Base-by-base conservation (phyloP, 441 rosid genomes). In the Bruguiera hainesii region DNA sequence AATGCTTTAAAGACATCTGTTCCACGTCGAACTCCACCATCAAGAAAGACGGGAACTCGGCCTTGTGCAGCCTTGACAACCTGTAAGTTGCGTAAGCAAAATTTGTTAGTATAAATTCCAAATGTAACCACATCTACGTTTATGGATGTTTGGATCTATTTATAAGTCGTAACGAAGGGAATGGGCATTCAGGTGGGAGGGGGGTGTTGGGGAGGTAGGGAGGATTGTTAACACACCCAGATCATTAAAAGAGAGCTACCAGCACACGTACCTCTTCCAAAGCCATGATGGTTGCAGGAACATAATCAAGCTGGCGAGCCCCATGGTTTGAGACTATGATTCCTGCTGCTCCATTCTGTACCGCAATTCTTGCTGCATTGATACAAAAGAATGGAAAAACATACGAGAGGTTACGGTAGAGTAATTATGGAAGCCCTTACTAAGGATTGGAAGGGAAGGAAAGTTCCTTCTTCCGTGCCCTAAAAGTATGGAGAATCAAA, bases 1-100 rank as follows among this genome's bases (percentile, higher is more conserved):
- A 91, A 76, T 11, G 97, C 97, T 81, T 89, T 90, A 75, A 90
- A 90, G 66, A 90, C 89, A 76, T 90, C 93, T 0, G 91, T 90
- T 74, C 97, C 97, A 35, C 93, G 89, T 33, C 95, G 83, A 42
- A 90, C 83, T 6, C 97, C 97, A 18, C 95, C 95, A 35, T 90
- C 97, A 5, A 90, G 82, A 56, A 86, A 85, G 5, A 91, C 96
- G 3, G 91, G 97, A 65, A 91, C 71, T 62, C 78, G 75, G 48
- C 91, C 93, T 74, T 78, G 79, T 35, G 79, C 85, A 33, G 95
- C 93, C 64, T 81, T 82, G 28, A 86, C 96, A 28, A 89, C 92
- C 96, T 91, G 69, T 31, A 58, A 55, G 37, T 55, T 20, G 58
- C 58, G 9, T 4, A 13, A 23, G 21, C 28, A 1, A 15, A 9